These are phyloP conservation scores for Marchantia paleacea DNA, from an alignment of 225 moss, liverwort and hornwort genomes.

Conservation along the genomic window DNA sequence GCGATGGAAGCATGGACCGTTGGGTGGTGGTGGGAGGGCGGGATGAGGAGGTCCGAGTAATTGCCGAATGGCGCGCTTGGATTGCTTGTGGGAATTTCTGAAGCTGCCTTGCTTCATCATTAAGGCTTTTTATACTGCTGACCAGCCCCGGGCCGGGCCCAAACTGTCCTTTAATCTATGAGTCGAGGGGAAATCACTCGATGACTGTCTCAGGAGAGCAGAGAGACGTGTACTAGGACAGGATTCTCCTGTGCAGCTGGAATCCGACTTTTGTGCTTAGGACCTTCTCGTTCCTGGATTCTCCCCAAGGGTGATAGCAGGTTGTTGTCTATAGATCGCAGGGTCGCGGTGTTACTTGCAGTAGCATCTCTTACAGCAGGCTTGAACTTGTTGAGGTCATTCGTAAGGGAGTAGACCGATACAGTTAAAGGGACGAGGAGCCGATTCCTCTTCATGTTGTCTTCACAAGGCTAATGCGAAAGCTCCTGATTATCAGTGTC, in stretches of 20 bases:
- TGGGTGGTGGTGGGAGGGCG: background rate
- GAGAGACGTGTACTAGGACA: background rate
- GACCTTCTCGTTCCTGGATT: background rate
- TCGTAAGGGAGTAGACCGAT: background rate
- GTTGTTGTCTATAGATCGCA: background rate
- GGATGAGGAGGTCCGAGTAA: background rate
- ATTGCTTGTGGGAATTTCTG: background rate
- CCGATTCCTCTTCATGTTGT: background rate
- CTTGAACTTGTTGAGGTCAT: background rate
- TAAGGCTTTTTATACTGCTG: background rate
- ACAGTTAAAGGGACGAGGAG: background rate
- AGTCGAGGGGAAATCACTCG: too few relatives aligned
- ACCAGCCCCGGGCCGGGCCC: background rate
- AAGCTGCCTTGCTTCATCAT: background rate
- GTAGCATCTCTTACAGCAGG: background rate
- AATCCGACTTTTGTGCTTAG: background rate
- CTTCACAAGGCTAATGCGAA: background rate
- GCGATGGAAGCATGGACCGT: background rate
- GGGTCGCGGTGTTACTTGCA: background rate
- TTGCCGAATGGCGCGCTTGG: background rate
- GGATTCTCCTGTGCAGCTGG: background rate
- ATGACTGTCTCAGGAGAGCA: too few relatives aligned
- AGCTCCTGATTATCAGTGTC: too few relatives aligned
- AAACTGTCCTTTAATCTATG: too few relatives aligned
- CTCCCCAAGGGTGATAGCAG: background rate